Conservation (phyloP, 352 stramenopile species). For the Phytophthora citricola region DNA sequence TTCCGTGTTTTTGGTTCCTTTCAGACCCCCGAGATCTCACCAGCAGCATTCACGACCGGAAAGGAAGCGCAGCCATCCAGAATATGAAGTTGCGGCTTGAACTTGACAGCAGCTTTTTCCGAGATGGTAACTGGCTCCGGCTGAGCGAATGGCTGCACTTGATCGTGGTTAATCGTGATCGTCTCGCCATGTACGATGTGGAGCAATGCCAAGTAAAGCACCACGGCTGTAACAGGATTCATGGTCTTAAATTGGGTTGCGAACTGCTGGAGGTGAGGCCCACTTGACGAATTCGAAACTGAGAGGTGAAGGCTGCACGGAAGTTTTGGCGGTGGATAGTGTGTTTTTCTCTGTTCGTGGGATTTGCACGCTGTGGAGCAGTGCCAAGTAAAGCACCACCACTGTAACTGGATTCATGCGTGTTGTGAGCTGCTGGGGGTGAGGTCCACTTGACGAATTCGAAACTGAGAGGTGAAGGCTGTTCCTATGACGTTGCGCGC, state of each 20-base stretch:
- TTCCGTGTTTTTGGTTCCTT: neutral
- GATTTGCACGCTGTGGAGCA: neutral
- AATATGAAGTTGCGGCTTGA: conserved; percentile 6
- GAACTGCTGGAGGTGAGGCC: no score
- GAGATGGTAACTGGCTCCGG: conserved; percentile 3
- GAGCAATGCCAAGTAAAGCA: neutral
- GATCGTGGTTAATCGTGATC: conserved; percentile 6
- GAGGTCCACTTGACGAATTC: no score
- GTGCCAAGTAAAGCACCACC: neutral
- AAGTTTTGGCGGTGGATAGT: no score
- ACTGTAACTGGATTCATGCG: neutral
- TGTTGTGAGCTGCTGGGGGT: no score
- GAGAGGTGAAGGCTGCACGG: no score
- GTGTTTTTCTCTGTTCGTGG: no score
- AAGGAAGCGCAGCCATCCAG: neutral
- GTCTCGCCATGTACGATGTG: neutral
- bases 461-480: no score
- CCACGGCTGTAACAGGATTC: neutral
- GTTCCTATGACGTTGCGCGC: no score
- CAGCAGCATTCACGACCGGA: conserved; percentile 10
- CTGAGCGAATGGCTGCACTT: conserved; percentile 9
- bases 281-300: no score
- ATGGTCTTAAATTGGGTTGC: no score
- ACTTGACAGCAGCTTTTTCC: conserved; percentile 18
- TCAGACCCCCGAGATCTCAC: neutral